Percentiles rank a stretch among this genome's conserved stretches.
phyloP scores from a whole-genome alignment of 2,329 filamentous ascomycete species.

The Ceratocystis alfenasii region DNA sequence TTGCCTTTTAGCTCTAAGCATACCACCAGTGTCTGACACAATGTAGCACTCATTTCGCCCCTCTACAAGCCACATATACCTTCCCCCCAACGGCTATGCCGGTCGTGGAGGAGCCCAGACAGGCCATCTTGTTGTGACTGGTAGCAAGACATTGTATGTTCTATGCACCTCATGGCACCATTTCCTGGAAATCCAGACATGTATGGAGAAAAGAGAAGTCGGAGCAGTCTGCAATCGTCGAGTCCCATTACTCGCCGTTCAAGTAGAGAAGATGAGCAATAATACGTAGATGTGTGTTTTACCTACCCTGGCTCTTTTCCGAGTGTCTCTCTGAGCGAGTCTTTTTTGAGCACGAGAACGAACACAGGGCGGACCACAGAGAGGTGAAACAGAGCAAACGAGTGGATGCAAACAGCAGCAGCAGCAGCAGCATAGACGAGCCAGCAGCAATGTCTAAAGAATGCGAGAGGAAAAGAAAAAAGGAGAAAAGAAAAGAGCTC shows the following conservation, averaged over 20 bases:
- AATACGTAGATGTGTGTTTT: too few relatives aligned
- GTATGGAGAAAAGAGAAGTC: background rate
- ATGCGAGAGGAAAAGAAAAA: background rate
- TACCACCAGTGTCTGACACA: background rate
- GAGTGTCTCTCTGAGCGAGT: background rate
- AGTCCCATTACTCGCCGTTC: background rate
- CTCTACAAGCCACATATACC: background rate
- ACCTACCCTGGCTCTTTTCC: too few relatives aligned
- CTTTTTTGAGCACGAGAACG: background rate
- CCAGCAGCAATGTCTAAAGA: background rate
- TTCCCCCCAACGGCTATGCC: background rate
- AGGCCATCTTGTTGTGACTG: background rate
- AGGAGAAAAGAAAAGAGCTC: background rate
- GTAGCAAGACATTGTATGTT: background rate
- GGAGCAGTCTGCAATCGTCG: background rate
- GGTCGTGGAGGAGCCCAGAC: background rate
- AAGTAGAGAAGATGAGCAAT: background rate
- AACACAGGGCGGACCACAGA: background rate
- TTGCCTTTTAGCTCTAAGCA: background rate
- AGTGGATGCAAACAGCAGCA: background rate
- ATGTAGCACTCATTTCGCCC: background rate
- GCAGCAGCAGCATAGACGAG: background rate
- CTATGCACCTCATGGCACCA: background rate
- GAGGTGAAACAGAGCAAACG: conserved; percentile 8
- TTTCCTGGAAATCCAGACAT: background rate